phyloP scores from a whole-genome alignment of 352 stramenopile species.

The Phytophthora crassamura region DNA sequence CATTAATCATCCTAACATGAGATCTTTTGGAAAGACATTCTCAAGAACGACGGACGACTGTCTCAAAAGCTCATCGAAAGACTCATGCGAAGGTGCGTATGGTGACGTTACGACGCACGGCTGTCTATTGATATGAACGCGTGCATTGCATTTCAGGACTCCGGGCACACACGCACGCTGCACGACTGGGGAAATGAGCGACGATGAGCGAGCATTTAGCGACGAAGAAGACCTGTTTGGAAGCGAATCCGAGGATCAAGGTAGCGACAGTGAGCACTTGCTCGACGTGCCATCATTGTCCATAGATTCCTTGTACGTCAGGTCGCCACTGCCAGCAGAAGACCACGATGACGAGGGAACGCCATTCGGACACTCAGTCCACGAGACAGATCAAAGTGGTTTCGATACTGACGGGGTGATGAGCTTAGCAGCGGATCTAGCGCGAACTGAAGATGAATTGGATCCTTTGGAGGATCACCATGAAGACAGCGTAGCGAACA shows the following conservation, averaged over 20 bases:
- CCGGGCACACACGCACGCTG: not conserved
- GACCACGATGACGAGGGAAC: not conserved
- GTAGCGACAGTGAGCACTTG: conserved; percentile 12
- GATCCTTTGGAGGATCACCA: not conserved
- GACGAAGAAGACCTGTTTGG: conserved; percentile 29
- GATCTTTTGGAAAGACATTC: no score
- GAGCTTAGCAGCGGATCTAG: not conserved
- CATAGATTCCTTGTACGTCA: conserved; percentile 3
- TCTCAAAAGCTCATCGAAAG: not conserved
- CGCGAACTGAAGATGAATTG: not conserved
- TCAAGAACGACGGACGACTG: not conserved
- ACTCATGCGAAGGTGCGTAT: conserved; percentile 7
- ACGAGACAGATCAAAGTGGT: conserved; percentile 4
- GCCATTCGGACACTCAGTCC: not conserved
- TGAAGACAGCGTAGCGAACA: not conserved
- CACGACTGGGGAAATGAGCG: conserved; percentile 17
- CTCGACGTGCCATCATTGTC: conserved; percentile 24
- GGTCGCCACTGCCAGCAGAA: conserved; percentile 1
- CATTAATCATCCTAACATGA: no score
- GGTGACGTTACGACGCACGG: conserved; percentile 1
- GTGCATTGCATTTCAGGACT: not conserved
- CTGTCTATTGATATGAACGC: conserved; percentile 21
- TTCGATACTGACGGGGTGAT: not conserved
- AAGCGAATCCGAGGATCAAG: conserved; percentile 21
- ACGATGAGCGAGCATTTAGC: conserved; percentile 16